phyloP scores from a whole-genome alignment of 371 early-diverging fungal species.

The Mycotypha africana region DNA sequence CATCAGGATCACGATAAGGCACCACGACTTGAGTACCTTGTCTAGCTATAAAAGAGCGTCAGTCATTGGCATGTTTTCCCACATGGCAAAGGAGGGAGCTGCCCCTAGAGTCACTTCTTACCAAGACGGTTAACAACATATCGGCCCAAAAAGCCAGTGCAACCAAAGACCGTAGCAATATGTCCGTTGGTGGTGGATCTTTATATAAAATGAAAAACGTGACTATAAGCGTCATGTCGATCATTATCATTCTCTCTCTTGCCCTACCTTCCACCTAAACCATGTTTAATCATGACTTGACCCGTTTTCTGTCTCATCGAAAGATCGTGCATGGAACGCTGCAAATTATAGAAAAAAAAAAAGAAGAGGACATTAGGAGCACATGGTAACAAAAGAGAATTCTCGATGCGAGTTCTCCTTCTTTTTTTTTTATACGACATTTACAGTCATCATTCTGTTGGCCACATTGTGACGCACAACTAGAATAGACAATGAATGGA shows the following conservation, averaged over 20 bases:
- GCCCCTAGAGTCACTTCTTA: no score
- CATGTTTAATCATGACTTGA: constrained; percentile 61
- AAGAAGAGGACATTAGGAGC: no score
- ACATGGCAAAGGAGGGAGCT: no score
- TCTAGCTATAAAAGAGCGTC: constrained; percentile 24
- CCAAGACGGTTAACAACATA: constrained; percentile 90
- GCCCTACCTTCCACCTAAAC: constrained; percentile 65
- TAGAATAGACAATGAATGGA: no score
- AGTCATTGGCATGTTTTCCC: no score
- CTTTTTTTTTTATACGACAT: no score
- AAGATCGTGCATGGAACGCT: constrained; percentile 67
- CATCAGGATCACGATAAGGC: constrained; percentile 88
- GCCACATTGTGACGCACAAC: no score
- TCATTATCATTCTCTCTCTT: neutral
- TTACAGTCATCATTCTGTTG: no score
- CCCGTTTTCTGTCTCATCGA: constrained; percentile 65
- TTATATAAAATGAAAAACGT: neutral
- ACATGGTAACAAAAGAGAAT: no score
- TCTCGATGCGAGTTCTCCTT: no score
- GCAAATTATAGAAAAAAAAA: no score
- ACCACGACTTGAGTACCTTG: constrained; percentile 89
- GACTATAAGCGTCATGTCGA: no score
- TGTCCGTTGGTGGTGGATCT: constrained; percentile 78
- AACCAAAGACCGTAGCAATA: constrained; percentile 93
- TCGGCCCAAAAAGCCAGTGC: constrained; percentile 94